phyloP scores from a whole-genome alignment of 2,329 filamentous ascomycete species.

The Ceratocystis albifundus region DNA sequence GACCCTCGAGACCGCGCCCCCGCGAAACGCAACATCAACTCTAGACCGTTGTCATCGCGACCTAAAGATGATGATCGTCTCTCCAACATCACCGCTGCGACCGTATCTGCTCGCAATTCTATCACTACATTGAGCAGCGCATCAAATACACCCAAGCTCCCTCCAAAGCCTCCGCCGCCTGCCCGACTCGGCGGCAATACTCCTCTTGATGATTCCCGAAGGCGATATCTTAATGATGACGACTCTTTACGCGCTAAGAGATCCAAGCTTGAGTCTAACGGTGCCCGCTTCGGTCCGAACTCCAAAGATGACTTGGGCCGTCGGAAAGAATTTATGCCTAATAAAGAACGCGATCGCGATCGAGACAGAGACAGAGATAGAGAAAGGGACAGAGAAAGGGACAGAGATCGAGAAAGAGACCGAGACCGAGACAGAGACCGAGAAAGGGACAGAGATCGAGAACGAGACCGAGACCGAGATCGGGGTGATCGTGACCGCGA shows the following conservation, averaged over 20 bases:
- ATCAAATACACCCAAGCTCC: constrained; percentile 13
- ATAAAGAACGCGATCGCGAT: constrained; percentile 15
- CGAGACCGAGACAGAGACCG: too few species aligned
- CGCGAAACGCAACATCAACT: not conserved
- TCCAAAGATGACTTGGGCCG: constrained; percentile 10
- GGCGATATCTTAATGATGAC: constrained; percentile 8
- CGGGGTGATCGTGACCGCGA: not conserved
- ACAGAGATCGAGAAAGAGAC: constrained; percentile 4
- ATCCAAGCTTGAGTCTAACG: constrained; percentile 11
- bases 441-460: not conserved
- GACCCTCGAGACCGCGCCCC: constrained; percentile 14
- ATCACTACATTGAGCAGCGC: not conserved
- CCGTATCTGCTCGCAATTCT: not conserved
- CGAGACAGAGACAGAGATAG: constrained; percentile 14
- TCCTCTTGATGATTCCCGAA: constrained; percentile 7
- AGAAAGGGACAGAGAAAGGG: constrained; percentile 11
- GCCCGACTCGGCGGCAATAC: not conserved
- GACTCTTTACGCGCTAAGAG: constrained; percentile 4
- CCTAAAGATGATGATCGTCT: constrained; percentile 11
- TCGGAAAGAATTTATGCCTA: constrained; percentile 9
- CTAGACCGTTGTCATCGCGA: constrained; percentile 11
- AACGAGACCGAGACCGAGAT: constrained; percentile 10
- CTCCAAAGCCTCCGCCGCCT: constrained; percentile 17
- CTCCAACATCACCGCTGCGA: not conserved
- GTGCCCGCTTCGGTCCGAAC: not conserved